phyloP scores from a whole-genome alignment of 805 yeast genomes.

The Metschnikowia reukaufii region DNA sequence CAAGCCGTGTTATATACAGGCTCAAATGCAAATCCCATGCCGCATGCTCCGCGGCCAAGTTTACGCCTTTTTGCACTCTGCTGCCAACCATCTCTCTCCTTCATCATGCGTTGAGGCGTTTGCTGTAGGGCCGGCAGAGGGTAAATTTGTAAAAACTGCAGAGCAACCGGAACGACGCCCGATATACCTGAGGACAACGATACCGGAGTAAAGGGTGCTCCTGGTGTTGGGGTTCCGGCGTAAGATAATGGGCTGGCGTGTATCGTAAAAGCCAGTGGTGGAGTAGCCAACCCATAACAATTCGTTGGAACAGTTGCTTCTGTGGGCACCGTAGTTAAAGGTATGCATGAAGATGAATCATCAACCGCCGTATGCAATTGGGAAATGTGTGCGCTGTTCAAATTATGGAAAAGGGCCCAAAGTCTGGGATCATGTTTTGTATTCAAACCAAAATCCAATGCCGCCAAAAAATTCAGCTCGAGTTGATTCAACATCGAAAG shows the following conservation, averaged over 20 bases:
- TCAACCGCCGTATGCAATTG: constrained; percentile 10
- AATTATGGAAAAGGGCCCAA: constrained; percentile 13
- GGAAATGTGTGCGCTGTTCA: constrained; percentile 4
- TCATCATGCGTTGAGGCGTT: constrained; percentile 5
- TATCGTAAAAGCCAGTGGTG: constrained; percentile 12
- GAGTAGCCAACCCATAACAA: constrained; percentile 12
- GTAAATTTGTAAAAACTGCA: constrained; percentile 9
- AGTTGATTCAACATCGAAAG: constrained; percentile 20
- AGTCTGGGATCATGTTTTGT: constrained; percentile 12
- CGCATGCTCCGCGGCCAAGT: constrained; percentile 5
- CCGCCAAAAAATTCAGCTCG: constrained; percentile 18
- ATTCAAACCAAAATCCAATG: constrained; percentile 15
- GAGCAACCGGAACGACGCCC: background rate
- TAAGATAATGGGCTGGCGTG: constrained; percentile 14
- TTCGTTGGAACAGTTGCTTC: background rate
- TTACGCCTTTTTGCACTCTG: constrained; percentile 4
- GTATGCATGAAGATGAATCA: background rate
- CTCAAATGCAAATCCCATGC: constrained; percentile 9
- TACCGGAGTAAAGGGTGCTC: constrained; percentile 14
- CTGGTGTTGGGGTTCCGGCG: constrained; percentile 6
- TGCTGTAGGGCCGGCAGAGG: constrained; percentile 10
- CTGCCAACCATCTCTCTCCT: background rate
- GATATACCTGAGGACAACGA: constrained; percentile 4
- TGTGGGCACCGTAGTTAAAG: background rate
- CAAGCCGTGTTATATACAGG: constrained; percentile 3